Base-by-base conservation (phyloP, 2,329 filamentous ascomycete species). In the Diaporthe citrichinensis region DNA sequence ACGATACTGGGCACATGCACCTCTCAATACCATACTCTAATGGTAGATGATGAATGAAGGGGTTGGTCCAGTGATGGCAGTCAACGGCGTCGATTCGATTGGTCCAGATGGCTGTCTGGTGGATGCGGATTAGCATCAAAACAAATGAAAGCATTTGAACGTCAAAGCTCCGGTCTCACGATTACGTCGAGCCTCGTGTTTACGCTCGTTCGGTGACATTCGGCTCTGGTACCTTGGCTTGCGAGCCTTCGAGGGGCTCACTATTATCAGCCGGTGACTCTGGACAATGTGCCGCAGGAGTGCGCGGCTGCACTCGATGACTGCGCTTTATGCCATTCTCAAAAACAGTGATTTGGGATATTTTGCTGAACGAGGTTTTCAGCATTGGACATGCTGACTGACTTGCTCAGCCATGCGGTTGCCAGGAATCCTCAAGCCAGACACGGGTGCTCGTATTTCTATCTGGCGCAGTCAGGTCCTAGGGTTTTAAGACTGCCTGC, bases 121-220 rank as follows among this genome's bases (percentile, higher is more conserved):
- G 62, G 44, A 74, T 75, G 76, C 76, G 76, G 71, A 75, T 75
- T 77, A 77, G 76, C 76, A 77, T 77, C 73, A 73, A 71, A 74
- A 65, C 62, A 77, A 77, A 77, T 71, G 68, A 77, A 77, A 77
- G 62, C 69, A 69, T 73, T 73, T 74, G 69, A 72, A 77, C 69
- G 69, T 65, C 73, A 75, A 36, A 15, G 7, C n/a, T 34, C 15
- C 15, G 31, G 57, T 28, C 12, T 49, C 34, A 20, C n/a, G 62
- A 20, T 20, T 5, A 4, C 1, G 9, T 17, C 14, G 49, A 14
- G 23, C 46, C 8, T 28, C 46, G 46, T 2, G 20, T 20, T 31
- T 68, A 23, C 14, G 31, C 31, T 53, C 46, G 12, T 1, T 23
- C 39, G 14, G 31, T 68, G 46, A 41, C 15, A 25, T 8, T 28